Evolutionary conservation across 2,329 filamentous ascomycete species (phyloP).

Genomic region (Colletotrichum paranaense): DNA sequence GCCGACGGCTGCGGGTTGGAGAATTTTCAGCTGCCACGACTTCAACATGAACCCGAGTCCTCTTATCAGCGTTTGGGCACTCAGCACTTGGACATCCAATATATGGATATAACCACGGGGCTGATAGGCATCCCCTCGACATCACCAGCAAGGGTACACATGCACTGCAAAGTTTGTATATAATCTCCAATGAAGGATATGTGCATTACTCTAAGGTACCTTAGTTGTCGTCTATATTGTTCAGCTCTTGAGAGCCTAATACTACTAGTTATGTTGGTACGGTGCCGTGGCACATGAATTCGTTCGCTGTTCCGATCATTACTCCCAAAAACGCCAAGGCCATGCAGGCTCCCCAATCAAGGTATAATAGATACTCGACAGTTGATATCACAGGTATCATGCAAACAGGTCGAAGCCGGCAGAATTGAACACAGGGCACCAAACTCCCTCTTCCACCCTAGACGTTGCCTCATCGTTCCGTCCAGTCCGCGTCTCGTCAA

Average conservation of each 20-base stretch:
- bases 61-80: too few species aligned
- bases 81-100: background rate
- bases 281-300: conserved; percentile 32
- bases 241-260: conserved; percentile 34
- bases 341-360: conserved; percentile 32
- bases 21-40: background rate
- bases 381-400: conserved; percentile 33
- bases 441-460: conserved; percentile 6
- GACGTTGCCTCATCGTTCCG: conserved; percentile 27
- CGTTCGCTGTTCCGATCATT: conserved; percentile 32
- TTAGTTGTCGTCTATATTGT: conserved; percentile 32
- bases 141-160: background rate
- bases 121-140: background rate
- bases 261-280: conserved; percentile 34
- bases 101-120: background rate
- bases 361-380: conserved; percentile 29
- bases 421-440: conserved; percentile 26
- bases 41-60: background rate
- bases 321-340: conserved; percentile 33
- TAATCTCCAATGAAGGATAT: conserved; percentile 22
- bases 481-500: conserved; percentile 24
- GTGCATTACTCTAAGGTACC: conserved; percentile 35
- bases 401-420: conserved; percentile 29
- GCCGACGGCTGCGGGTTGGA: background rate
- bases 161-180: background rate